Percentiles rank a stretch among this genome's conserved stretches.
Conservation (phyloP, 2,329 filamentous ascomycete species). For the Stagonosporopsis chrysanthemi region DNA sequence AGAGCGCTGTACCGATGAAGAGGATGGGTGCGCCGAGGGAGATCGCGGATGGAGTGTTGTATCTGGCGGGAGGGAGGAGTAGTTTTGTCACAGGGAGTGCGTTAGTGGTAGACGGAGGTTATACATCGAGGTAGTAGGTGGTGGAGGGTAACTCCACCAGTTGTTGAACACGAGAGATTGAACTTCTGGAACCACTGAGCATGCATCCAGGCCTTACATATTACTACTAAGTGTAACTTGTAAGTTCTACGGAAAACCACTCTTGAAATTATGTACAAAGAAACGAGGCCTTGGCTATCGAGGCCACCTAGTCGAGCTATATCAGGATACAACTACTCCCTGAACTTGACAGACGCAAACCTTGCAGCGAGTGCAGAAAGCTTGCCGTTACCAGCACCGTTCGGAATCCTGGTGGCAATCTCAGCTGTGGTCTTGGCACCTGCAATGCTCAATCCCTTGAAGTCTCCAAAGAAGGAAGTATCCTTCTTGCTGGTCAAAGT, state of each 20-base stretch:
- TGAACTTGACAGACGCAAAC: slow-evolving; percentile 13
- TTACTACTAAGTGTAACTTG: not conserved
- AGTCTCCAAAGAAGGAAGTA: slow-evolving; percentile 14
- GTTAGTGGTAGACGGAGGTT: slow-evolving; percentile 33
- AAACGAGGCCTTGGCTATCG: too few relatives aligned
- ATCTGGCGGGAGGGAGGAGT: slow-evolving; percentile 34
- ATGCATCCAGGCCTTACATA: not conserved
- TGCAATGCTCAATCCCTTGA: slow-evolving; percentile 12
- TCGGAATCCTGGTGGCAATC: slow-evolving; percentile 10
- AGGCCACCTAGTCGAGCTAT: too few relatives aligned
- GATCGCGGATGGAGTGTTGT: slow-evolving; percentile 41
- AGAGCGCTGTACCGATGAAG: slow-evolving; percentile 35
- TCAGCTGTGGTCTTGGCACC: slow-evolving; percentile 9
- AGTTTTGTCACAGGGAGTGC: slow-evolving; percentile 36
- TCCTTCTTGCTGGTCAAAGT: slow-evolving; percentile 16
- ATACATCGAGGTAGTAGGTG: slow-evolving; percentile 16
- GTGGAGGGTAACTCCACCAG: too few relatives aligned
- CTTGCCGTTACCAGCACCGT: slow-evolving; percentile 13
- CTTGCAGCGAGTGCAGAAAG: slow-evolving; percentile 17
- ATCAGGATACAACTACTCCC: not conserved
- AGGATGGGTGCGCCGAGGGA: slow-evolving; percentile 31
- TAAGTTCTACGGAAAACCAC: not conserved
- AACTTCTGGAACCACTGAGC: not conserved
- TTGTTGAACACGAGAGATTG: not conserved
- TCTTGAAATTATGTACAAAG: not conserved